Conservation (phyloP, 805 yeast genomes). For the Dipodascus geniculatus region DNA sequence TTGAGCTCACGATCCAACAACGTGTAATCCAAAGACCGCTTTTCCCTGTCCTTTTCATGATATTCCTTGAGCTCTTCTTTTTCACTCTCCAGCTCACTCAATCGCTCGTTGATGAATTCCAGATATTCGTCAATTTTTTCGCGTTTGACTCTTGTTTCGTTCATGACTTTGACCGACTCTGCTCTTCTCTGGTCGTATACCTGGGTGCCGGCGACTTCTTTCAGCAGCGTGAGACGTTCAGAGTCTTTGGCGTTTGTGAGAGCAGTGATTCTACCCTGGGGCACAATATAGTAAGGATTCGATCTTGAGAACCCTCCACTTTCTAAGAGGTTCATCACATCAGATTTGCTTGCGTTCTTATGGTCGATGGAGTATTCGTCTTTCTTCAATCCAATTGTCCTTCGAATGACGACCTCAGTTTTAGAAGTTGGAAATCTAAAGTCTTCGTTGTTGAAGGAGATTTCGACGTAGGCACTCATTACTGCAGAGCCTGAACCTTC, state of each 20-base stretch:
- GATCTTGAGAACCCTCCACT: constrained; percentile 86
- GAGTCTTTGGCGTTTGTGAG: constrained; percentile 81
- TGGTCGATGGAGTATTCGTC: constrained; percentile 84
- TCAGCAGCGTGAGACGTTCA: constrained; percentile 66
- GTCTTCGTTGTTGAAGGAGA: constrained; percentile 72
- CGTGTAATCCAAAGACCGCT: constrained; percentile 63
- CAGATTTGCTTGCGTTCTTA: constrained; percentile 66
- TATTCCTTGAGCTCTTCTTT: constrained; percentile 60
- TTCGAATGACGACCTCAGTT: constrained; percentile 59
- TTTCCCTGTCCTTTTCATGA: constrained; percentile 53
- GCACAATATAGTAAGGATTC: constrained; percentile 92
- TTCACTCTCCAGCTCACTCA: constrained; percentile 72
- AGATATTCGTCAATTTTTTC: constrained; percentile 66
- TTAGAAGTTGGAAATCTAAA: constrained; percentile 59
- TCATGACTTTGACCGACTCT: constrained; percentile 74
- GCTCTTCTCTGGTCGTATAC: constrained; percentile 73
- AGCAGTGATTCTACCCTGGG: constrained; percentile 86
- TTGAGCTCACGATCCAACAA: constrained; percentile 66
- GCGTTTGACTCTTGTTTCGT: constrained; percentile 53
- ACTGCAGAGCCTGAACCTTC: constrained; percentile 73
- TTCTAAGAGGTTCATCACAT: constrained; percentile 70
- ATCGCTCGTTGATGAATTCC: constrained; percentile 53
- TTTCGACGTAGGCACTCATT: constrained; percentile 87
- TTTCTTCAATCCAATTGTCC: constrained; percentile 88
- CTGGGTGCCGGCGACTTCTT: constrained; percentile 92